Conservation (phyloP, 1,284 basidiomycete species). For the Sanghuangporus baumii region DNA sequence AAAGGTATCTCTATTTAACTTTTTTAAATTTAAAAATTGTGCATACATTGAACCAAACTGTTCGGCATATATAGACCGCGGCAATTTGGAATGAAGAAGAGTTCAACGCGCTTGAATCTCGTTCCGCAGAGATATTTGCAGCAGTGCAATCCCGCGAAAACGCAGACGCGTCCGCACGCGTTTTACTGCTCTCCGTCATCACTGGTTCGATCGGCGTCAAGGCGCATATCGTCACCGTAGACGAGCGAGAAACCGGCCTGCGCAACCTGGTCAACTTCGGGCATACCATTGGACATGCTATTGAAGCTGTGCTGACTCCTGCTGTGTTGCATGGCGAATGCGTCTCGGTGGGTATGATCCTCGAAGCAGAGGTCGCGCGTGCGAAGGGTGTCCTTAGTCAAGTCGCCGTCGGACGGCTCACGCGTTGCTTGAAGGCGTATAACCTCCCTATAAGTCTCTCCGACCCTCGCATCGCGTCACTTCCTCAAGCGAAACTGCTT, state of each 20-base stretch:
- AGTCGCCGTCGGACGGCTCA: slow-evolving; percentile 84
- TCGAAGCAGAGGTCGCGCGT: slow-evolving; percentile 90
- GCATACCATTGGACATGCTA: slow-evolving; percentile 93
- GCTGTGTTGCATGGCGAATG: slow-evolving; percentile 92
- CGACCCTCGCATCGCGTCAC: slow-evolving; percentile 69
- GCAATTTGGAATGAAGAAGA: slow-evolving; percentile 92
- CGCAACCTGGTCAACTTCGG: slow-evolving; percentile 98
- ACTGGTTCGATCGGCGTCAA: slow-evolving; percentile 88
- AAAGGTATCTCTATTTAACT: slow-evolving; percentile 55
- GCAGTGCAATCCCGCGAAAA: slow-evolving; percentile 74
- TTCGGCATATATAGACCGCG: slow-evolving; percentile 60
- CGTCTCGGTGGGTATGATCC: slow-evolving; percentile 87
- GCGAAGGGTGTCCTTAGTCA: slow-evolving; percentile 82
- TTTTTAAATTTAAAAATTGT: background rate
- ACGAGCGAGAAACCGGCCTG: slow-evolving; percentile 91
- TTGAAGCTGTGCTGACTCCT: slow-evolving; percentile 90
- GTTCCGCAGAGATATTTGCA: slow-evolving; percentile 76
- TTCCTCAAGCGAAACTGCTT: slow-evolving; percentile 68
- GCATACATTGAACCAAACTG: slow-evolving; percentile 5
- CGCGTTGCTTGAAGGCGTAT: slow-evolving; percentile 80
- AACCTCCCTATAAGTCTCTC: slow-evolving; percentile 78
- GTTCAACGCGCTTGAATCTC: slow-evolving; percentile 82
- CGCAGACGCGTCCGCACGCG: slow-evolving; percentile 63
- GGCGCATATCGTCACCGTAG: slow-evolving; percentile 91
- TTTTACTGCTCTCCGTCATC: slow-evolving; percentile 75